Evolutionary conservation across 116 monocot genomes (phyloP).

Genomic region (Thalassia testudinum): DNA sequence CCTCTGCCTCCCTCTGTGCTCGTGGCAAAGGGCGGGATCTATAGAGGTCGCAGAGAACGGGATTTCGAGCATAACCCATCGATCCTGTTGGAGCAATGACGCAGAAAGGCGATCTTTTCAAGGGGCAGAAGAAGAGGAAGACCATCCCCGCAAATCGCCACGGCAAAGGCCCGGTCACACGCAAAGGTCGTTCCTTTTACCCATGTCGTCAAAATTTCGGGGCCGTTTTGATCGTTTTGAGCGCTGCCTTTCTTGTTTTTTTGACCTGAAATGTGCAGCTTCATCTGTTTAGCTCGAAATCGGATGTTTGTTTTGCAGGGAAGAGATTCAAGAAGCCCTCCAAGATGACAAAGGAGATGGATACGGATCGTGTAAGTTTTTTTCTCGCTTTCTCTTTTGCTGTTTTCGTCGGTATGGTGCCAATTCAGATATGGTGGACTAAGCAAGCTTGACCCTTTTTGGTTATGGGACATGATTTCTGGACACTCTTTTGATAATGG

Average conservation of each 20-base stretch:
- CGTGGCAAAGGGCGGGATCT: no score
- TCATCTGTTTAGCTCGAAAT: no score
- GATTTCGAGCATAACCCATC: no score
- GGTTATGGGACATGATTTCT: no score
- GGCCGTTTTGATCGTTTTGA: background rate
- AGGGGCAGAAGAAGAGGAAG: slow-evolving; percentile 52
- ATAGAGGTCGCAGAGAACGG: no score
- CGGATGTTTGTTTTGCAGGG: slow-evolving; percentile 19
- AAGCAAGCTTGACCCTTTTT: no score
- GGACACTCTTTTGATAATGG: no score
- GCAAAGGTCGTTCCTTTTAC: slow-evolving; percentile 30
- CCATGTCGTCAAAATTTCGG: background rate
- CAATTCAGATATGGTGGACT: no score
- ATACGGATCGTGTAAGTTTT: slow-evolving; percentile 19
- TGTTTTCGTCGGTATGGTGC: no score
- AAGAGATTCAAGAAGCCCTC: slow-evolving; percentile 37
- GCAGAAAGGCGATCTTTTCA: slow-evolving; percentile 52
- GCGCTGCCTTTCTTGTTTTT: background rate
- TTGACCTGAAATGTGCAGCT: no score
- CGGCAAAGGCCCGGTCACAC: slow-evolving; percentile 28
- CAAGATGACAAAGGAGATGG: slow-evolving; percentile 44
- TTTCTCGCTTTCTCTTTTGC: background rate
- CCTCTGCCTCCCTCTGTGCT: no score
- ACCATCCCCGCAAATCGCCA: slow-evolving; percentile 56
- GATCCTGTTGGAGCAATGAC: slow-evolving; percentile 36